These are phyloP conservation scores for Zygnema circumcarinatum DNA, from an alignment of 139 green algal genomes.

Conservation along the genomic window DNA sequence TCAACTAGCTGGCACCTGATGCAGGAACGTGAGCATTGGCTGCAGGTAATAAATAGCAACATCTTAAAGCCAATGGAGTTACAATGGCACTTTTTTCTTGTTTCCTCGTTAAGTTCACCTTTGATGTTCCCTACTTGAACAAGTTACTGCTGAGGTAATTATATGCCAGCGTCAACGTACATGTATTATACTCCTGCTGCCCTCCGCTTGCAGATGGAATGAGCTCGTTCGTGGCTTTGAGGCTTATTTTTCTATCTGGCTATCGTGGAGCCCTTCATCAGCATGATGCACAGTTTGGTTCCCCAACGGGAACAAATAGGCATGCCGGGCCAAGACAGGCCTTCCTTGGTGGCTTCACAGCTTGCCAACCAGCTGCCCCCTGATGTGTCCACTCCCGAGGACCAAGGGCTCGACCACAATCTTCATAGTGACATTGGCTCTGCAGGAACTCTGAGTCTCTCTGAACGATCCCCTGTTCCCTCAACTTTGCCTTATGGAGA, in stretches of 20 bases:
- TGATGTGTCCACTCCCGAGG: background rate
- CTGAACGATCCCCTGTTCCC: background rate
- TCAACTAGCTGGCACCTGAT: no score
- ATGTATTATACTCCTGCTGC: no score
- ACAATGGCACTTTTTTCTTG: background rate
- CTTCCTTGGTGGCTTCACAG: background rate
- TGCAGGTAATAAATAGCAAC: no score
- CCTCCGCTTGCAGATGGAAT: background rate
- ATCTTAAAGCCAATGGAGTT: background rate
- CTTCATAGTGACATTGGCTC: background rate
- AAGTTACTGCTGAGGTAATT: no score
- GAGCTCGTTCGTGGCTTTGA: background rate
- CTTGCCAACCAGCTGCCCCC: background rate
- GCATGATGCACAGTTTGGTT: background rate
- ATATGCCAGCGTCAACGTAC: no score
- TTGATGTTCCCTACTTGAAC: background rate
- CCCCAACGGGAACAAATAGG: background rate
- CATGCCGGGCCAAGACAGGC: background rate
- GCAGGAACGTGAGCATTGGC: no score
- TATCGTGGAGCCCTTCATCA: background rate
- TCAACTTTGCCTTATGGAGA: background rate
- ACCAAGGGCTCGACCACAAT: background rate
- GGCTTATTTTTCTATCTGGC: background rate
- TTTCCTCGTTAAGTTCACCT: no score
- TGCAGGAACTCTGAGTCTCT: background rate